Evolutionary conservation across 345 rosid species (phyloP).

Genomic region (Brassica nigra): DNA sequence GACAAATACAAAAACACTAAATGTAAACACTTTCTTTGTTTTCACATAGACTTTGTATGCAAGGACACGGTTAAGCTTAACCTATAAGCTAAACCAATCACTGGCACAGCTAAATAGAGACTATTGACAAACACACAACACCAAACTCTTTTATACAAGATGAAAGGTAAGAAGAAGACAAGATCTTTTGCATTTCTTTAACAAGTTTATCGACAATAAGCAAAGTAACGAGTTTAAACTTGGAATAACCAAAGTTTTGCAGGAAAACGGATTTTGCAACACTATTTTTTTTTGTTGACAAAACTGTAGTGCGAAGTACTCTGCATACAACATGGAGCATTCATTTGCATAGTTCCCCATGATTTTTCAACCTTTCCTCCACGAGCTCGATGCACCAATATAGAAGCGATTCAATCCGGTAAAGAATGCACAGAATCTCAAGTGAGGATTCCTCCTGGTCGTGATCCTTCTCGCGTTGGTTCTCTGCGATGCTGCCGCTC

Average conservation of each 20-base stretch:
- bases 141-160: neutral
- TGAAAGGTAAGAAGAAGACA: neutral
- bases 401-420: slow-evolving; percentile 70
- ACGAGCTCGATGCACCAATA: slow-evolving; percentile 88
- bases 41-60: no score
- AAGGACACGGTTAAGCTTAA: no score
- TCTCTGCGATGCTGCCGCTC: slow-evolving; percentile 51
- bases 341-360: neutral
- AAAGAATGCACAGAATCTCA: slow-evolving; percentile 48
- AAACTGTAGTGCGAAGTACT: neutral
- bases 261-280: neutral
- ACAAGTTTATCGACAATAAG: neutral
- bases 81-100: neutral
- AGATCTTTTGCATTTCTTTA: neutral
- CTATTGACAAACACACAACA: neutral
- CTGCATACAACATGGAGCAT: neutral
- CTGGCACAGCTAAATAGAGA: neutral
- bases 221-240: neutral
- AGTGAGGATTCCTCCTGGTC: slow-evolving; percentile 29
- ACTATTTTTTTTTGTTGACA: no score
- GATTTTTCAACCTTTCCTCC: slow-evolving; percentile 57
- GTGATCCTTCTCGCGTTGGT: slow-evolving; percentile 42
- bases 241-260: neutral
- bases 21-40: no score
- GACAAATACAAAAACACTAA: no score